Percentiles rank a stretch among this genome's conserved stretches.
phyloP scores from a whole-genome alignment of 305 asterid species.

The Lippia alba region DNA sequence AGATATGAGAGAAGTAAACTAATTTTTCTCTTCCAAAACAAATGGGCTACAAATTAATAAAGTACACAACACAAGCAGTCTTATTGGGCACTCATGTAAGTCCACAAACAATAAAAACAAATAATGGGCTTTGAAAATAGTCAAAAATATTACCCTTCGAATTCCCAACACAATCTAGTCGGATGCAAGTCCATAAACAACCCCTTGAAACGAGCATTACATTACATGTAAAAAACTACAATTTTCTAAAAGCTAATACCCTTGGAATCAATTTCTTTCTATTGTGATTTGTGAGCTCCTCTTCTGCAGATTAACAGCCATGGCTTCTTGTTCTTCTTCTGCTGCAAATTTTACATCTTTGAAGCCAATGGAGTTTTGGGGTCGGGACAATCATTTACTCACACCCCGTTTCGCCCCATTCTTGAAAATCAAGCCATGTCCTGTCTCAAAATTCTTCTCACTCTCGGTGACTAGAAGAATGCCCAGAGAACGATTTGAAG shows the following conservation, averaged over 20 bases:
- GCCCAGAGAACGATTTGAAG: conserved; percentile 47
- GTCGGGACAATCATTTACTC: conserved; percentile 32
- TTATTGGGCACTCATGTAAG: too few relatives aligned
- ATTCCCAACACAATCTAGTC: too few relatives aligned
- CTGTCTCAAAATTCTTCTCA: conserved; percentile 45
- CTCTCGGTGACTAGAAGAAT: conserved; percentile 45
- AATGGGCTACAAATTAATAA: not conserved
- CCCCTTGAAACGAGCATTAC: too few relatives aligned
- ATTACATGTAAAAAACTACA: too few relatives aligned
- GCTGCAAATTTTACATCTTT: conserved; percentile 29
- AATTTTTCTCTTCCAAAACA: too few relatives aligned
- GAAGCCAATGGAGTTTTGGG: conserved; percentile 35
- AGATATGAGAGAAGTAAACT: too few relatives aligned
- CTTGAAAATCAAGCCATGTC: conserved; percentile 43
- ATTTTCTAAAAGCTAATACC: conserved; percentile 15
- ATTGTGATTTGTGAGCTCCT: not conserved
- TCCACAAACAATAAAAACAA: too few relatives aligned
- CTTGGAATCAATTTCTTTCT: not conserved
- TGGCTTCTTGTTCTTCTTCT: conserved; percentile 47
- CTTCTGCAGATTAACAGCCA: conserved; percentile 28
- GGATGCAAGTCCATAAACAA: too few relatives aligned
- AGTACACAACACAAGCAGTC: too few relatives aligned
- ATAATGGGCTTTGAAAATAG: too few relatives aligned
- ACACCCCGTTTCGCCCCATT: conserved; percentile 35
- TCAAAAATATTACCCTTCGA: too few relatives aligned